phyloP scores from a whole-genome alignment of 129 eudicot species.

The Rutidosis leptorrhynchoides region DNA sequence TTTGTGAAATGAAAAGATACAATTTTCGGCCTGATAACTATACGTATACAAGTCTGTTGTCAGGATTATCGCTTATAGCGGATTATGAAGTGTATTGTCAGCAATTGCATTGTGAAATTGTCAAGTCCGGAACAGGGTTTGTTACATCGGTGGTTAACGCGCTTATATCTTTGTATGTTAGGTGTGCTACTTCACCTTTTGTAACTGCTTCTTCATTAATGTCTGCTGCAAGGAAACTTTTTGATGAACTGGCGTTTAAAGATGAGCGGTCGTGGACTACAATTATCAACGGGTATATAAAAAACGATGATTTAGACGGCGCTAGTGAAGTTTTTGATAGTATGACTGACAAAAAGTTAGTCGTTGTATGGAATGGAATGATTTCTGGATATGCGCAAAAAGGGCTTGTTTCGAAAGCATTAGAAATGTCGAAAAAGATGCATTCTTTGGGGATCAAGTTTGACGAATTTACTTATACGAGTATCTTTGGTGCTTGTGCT shows the following conservation, averaged over 20 bases:
- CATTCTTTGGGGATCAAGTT: constrained; percentile 42
- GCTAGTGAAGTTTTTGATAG: constrained; percentile 57
- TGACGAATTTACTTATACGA: constrained; percentile 78
- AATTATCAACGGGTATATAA: constrained; percentile 70
- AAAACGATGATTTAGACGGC: constrained; percentile 53
- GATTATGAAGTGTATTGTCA: constrained; percentile 54
- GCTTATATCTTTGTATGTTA: constrained; percentile 61
- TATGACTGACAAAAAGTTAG: constrained; percentile 46
- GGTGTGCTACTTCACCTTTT: constrained; percentile 64
- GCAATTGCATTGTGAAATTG: constrained; percentile 64
- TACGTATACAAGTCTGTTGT: constrained; percentile 52
- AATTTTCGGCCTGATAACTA: constrained; percentile 55
- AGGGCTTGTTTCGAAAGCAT: constrained; percentile 49
- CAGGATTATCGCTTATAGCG: constrained; percentile 56
- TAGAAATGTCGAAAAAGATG: constrained; percentile 65
- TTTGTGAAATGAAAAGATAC: constrained; percentile 49
- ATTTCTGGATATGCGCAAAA: constrained; percentile 40
- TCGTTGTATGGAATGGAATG: constrained; percentile 74
- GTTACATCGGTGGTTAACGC: constrained; percentile 66
- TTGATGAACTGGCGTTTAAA: constrained; percentile 58
- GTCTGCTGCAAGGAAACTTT: constrained; percentile 56
- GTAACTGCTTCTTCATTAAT: constrained; percentile 35
- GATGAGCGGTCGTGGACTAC: constrained; percentile 84
- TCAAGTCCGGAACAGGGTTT: constrained; percentile 60
- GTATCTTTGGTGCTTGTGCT: constrained; percentile 69